Evolutionary conservation across 345 rosid species (phyloP), one percentile per base, ranked within the genome.

Genomic region (Populus tremula): DNA sequence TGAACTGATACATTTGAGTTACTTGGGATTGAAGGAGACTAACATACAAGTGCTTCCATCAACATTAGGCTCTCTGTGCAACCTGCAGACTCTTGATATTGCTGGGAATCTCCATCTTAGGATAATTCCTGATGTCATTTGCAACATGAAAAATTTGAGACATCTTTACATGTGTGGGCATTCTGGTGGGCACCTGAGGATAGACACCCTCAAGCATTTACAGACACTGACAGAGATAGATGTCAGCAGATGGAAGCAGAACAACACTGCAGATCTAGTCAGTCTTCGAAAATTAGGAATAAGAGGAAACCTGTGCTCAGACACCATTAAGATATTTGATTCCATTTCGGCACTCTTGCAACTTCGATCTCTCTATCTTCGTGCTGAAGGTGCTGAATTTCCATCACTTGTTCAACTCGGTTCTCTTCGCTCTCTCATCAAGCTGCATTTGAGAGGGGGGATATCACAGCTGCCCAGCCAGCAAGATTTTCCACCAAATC

Each of bases 71-170:
- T 71, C 80, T 33, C 53, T 77, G 63, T 5, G n/a, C 23, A 56
- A 53, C 74, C 81, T 80, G 67, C 76, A 49, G 66, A 74, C 79
- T 61, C 79, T 82, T 16, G 81, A 82, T 70, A 33, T 78, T 62
- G 70, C 36, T 73, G 81, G 61, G 54, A 65, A 74, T 71, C 78
- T 71, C 38, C 73, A 69, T 66, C 79, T 82, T 16, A 3, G 7
- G 27, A 56, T 25, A 12, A 36, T 82, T 56, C 81, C 81, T 12
- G 45, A 74, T 54, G 71, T 82, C 2, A 31, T 78, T 41, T 74
- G 76, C 67, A 82, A 70, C 31, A 29, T 82, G 56, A 17, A 18
- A 70, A 74, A 74, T 56, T 7, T 78, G 31, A 67, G 73, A 23
- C 70, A 78, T n/a, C 76, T 77, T 20, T 53, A 78, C 20, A 67